A percentile compares a stretch with the other conserved stretches of the same genome.
Evolutionary conservation across 257 asterid genomes (phyloP).

Genomic region (Solanum habrochaites): DNA sequence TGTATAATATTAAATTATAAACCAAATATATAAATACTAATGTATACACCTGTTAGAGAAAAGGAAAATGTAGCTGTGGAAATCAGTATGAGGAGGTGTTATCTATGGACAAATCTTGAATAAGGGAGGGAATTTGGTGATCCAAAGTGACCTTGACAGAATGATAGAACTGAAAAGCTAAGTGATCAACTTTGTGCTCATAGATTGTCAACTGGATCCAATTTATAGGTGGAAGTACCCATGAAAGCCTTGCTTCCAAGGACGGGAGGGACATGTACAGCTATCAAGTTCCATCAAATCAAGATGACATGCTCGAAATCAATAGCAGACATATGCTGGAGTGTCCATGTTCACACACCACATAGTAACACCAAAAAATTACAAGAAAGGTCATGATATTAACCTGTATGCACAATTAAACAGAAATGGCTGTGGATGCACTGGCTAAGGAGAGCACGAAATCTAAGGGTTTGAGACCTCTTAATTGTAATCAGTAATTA

Average conservation of each 20-base stretch:
- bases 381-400: neutral
- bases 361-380: neutral
- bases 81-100: neutral
- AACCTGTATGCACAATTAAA: neutral
- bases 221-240: conserved; percentile 70
- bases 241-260: conserved; percentile 87
- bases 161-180: conserved; percentile 59
- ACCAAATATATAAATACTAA: neutral
- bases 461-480: neutral
- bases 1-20: neutral
- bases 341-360: neutral
- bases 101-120: conserved; percentile 17
- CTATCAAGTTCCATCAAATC: conserved; percentile 65
- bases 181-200: conserved; percentile 78
- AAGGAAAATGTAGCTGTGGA: neutral
- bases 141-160: conserved; percentile 53
- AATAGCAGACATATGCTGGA: neutral
- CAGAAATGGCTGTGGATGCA: neutral
- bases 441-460: neutral
- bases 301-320: conserved; percentile 46
- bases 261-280: conserved; percentile 38
- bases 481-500: neutral
- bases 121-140: conserved; percentile 14
- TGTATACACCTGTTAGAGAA: neutral
- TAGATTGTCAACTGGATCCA: conserved; percentile 70